phyloP scores from a whole-genome alignment of 192 early-diverging fungal genomes.

The Umbelopsis sp. region DNA sequence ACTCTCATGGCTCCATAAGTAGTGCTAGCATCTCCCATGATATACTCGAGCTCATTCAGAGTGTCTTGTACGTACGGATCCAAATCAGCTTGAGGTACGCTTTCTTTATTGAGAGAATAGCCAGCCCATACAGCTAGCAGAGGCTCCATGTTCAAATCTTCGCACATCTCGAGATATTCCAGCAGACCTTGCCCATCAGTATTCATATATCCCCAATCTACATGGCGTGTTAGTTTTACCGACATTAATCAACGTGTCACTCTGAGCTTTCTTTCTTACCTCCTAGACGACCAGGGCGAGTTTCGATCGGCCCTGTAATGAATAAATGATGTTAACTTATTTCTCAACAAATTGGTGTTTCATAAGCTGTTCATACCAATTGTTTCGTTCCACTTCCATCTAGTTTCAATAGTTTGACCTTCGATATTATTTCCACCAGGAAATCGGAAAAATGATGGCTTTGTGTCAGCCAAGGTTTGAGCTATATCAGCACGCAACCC shows the following conservation, averaged over 20 bases:
- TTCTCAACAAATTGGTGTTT: neutral
- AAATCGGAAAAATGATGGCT: conserved; percentile 32
- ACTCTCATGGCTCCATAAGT: conserved; percentile 28
- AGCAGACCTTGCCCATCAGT: conserved; percentile 30
- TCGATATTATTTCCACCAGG: conserved; percentile 35
- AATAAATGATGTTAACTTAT: neutral
- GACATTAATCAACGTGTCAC: neutral
- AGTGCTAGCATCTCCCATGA: conserved; percentile 28
- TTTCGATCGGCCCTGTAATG: conserved; percentile 28
- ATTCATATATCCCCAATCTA: conserved; percentile 31
- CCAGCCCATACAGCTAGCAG: conserved; percentile 28
- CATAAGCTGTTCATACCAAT: conserved; percentile 10
- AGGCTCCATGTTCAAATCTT: conserved; percentile 29
- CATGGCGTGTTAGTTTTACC: neutral
- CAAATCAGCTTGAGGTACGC: conserved; percentile 19
- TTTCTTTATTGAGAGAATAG: conserved; percentile 22
- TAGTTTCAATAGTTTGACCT: neutral
- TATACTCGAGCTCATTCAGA: conserved; percentile 30
- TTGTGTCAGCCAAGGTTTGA: conserved; percentile 10
- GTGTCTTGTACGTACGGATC: conserved; percentile 30
- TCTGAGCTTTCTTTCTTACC: neutral
- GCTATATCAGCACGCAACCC: conserved; percentile 26
- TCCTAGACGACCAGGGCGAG: conserved; percentile 28
- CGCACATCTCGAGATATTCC: conserved; percentile 28
- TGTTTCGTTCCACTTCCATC: conserved; percentile 37